Percentiles rank a stretch among this genome's conserved stretches.
phyloP scores from a whole-genome alignment of 306 rosid species.

The Glycyrrhiza uralensis region DNA sequence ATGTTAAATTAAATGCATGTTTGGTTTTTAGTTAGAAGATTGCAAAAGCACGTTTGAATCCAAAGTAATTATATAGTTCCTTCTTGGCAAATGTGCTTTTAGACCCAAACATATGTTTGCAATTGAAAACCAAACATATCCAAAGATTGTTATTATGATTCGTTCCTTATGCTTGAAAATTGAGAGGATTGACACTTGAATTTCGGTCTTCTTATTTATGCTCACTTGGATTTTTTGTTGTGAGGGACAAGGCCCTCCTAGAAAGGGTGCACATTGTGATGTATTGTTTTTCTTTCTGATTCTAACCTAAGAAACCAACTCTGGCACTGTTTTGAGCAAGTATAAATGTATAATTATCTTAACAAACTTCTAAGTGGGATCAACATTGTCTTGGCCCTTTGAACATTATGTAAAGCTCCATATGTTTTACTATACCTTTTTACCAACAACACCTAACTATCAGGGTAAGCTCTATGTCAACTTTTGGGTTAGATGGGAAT shows the following conservation, averaged over 20 bases:
- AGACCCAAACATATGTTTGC: too few relatives aligned
- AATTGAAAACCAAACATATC: too few relatives aligned
- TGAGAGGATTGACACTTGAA: background rate
- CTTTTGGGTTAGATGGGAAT: background rate
- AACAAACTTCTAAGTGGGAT: background rate
- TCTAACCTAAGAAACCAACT: background rate
- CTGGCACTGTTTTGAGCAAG: background rate
- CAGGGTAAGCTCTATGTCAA: background rate
- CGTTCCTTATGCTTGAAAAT: conserved; percentile 4
- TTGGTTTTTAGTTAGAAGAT: too few relatives aligned
- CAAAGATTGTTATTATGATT: background rate
- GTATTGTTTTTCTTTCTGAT: conserved; percentile 2
- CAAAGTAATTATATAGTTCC: too few relatives aligned
- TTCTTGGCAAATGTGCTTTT: too few relatives aligned
- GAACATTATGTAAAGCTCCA: background rate
- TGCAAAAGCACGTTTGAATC: too few relatives aligned
- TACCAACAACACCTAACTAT: background rate
- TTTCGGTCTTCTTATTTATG: background rate
- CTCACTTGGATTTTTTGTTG: background rate
- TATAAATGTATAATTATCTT: background rate
- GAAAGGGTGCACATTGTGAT: background rate
- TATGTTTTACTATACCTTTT: background rate
- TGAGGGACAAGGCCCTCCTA: background rate
- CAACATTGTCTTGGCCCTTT: background rate
- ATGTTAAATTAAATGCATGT: background rate